A percentile compares a stretch with the other conserved stretches of the same genome.
Conservation (phyloP, 331 rosid species). For the Cydonia oblonga region DNA sequence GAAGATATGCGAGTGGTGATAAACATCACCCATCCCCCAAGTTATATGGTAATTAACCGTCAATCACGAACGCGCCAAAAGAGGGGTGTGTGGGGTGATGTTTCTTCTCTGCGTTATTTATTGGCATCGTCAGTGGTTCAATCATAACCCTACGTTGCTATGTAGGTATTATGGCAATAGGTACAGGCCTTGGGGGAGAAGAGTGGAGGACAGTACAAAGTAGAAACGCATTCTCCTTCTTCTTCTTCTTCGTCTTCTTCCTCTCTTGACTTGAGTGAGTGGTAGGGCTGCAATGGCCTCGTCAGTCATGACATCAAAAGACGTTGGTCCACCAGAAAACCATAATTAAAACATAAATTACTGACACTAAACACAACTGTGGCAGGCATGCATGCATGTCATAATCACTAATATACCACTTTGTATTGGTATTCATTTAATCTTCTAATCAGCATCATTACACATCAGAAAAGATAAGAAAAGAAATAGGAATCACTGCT, state of each 20-base stretch:
- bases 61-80: too few species aligned
- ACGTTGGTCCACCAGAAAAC: neutral
- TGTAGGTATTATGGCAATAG: neutral
- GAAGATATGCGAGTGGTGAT: too few species aligned
- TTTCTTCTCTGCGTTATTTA: neutral
- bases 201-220: neutral
- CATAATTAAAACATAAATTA: neutral
- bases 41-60: too few species aligned
- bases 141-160: constrained; percentile 31
- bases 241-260: neutral
- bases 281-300: neutral
- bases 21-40: too few species aligned
- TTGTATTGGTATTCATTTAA: neutral
- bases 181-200: neutral
- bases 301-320: neutral
- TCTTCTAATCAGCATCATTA: neutral
- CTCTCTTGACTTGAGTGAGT: neutral
- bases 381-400: too few species aligned
- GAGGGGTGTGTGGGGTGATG: too few species aligned
- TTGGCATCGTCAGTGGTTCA: constrained; percentile 30
- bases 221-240: neutral
- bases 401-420: neutral
- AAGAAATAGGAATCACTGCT: neutral
- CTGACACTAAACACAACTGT: too few species aligned
- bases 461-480: neutral